Conservation (phyloP, 78 protist species). For the Dictyostelium intermedium region DNA sequence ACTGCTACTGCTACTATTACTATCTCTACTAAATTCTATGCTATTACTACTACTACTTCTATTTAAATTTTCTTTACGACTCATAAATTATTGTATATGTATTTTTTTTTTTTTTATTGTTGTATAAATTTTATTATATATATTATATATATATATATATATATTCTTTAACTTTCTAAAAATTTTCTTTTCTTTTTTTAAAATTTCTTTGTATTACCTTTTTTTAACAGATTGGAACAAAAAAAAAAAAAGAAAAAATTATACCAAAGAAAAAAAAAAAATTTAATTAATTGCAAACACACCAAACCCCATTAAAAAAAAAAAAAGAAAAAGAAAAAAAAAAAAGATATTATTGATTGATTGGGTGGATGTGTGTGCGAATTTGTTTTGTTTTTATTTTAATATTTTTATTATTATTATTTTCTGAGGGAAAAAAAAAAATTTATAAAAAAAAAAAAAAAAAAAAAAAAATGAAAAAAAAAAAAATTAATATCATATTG, state of each 20-base stretch:
- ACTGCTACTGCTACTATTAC: not conserved
- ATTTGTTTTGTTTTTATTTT: no score
- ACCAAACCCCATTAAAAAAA: not conserved
- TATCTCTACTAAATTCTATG: not conserved
- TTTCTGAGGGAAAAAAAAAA: no score
- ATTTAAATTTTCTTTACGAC: not conserved
- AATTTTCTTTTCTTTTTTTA: not conserved
- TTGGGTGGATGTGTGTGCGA: not conserved
- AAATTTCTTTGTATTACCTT: not conserved
- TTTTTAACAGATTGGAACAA: not conserved
- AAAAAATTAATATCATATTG: no score
- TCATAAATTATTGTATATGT: slow-evolving; percentile 4
- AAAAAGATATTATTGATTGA: not conserved
- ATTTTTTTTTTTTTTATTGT: not conserved
- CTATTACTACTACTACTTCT: slow-evolving; percentile 24
- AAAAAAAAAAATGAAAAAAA: no score
- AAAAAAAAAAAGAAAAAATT: no score
- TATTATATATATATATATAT: not conserved
- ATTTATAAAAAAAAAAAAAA: no score
- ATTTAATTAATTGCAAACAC: no score
- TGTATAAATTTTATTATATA: not conserved
- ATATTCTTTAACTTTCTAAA: not conserved
- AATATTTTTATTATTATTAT: no score
- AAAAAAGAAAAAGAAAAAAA: no score
- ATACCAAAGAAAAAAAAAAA: not conserved